Percentiles rank a stretch among this genome's conserved stretches.
Conservation (phyloP, 2,329 filamentous ascomycete genomes). For the Geosmithia flava region DNA sequence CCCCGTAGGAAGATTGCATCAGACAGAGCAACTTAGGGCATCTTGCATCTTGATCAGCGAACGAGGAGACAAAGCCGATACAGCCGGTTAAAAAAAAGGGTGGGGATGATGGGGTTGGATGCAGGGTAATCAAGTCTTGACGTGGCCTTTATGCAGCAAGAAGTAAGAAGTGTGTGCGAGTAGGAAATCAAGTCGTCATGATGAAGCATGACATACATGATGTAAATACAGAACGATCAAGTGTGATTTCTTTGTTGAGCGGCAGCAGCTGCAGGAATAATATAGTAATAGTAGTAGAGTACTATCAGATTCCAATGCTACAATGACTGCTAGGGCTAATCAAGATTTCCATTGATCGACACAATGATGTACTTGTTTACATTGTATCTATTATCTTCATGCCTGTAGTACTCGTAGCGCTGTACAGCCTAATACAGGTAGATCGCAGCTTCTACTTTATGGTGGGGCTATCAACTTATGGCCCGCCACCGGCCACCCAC, state of each 20-base stretch:
- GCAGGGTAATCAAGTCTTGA: not conserved
- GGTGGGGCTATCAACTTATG: not conserved
- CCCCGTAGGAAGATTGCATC: not conserved
- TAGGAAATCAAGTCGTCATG: not conserved
- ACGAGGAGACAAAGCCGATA: not conserved
- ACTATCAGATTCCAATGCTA: no score
- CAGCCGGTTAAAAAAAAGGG: not conserved
- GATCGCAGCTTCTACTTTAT: not conserved
- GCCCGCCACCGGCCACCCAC: not conserved
- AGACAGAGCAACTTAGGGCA: not conserved
- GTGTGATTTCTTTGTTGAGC: no score
- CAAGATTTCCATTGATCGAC: no score
- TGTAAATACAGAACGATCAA: no score
- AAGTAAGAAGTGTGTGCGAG: no score
- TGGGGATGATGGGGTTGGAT: not conserved
- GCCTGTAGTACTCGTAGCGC: no score
- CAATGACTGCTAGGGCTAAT: no score
- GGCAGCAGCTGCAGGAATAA: no score
- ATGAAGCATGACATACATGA: not conserved
- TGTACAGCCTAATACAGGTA: not conserved
- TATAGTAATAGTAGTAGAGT: no score
- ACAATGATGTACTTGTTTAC: no score
- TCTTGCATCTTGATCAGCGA: not conserved
- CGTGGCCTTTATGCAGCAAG: not conserved
- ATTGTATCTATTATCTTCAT: no score